These are phyloP conservation scores for Shiraia sp. DNA, from an alignment of 2,329 filamentous ascomycete species.

Conservation along the genomic window DNA sequence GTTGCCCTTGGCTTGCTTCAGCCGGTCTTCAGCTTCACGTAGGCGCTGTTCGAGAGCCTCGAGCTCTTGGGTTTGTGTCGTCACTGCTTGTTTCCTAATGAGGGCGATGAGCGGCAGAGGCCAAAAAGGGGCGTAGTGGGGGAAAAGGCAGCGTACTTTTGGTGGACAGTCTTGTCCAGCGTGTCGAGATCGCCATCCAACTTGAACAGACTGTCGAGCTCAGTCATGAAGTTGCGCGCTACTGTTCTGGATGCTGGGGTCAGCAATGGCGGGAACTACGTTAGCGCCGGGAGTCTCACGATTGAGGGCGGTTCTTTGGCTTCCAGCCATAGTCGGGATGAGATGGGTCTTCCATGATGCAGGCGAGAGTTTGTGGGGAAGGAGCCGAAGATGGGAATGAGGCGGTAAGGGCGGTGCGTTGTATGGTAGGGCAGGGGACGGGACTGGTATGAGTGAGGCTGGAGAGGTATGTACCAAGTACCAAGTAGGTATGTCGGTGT, in stretches of 20 bases:
- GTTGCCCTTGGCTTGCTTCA: conserved; percentile 50
- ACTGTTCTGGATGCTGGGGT: conserved; percentile 67
- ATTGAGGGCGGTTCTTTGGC: conserved; percentile 79
- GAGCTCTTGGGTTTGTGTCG: conserved; percentile 75
- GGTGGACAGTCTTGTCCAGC: conserved; percentile 73
- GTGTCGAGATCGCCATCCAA: conserved; percentile 78
- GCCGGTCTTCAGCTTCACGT: conserved; percentile 79
- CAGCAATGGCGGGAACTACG: conserved; percentile 26
- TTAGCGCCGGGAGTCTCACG: conserved; percentile 60
- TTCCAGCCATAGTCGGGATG: conserved; percentile 82
- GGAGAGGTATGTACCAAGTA: too few relatives aligned
- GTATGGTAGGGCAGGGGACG: too few relatives aligned
- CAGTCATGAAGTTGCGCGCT: conserved; percentile 82
- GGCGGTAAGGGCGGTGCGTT: conserved; percentile 4
- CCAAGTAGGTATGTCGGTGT: conserved; percentile 9
- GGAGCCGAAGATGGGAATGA: conserved; percentile 4
- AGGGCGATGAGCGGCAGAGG: conserved; percentile 3
- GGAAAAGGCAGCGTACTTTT: conserved; percentile 69
- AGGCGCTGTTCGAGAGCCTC: conserved; percentile 83
- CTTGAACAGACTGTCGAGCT: conserved; percentile 86
- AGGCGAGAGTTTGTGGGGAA: conserved; percentile 16
- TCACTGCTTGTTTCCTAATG: conserved; percentile 76
- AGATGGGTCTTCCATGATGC: conserved; percentile 51
- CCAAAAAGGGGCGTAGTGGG: not conserved
- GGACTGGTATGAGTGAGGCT: too few relatives aligned